Evolutionary conservation across 1,284 basidiomycete species (phyloP), one percentile per base, ranked within the genome.

Genomic region (Tilletia caries): DNA sequence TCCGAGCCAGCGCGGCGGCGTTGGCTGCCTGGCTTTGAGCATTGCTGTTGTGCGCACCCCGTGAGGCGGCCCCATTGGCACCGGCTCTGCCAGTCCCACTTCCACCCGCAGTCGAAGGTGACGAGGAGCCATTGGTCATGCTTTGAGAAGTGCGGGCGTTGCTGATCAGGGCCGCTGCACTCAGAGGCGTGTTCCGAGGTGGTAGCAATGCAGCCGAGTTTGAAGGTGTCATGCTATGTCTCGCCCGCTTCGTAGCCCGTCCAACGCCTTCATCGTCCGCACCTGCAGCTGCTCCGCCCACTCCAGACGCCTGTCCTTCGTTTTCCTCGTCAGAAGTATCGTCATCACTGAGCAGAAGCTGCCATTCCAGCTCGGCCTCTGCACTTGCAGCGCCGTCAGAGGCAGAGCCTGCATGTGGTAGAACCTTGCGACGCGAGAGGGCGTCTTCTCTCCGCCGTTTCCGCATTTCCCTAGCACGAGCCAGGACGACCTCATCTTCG

Each of bases 1-100:
- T 44, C 70, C 62, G 23, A 72, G 73, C 33, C 27, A 62, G 58
- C 18, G 58, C 33, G 18, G 58, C 58, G 18, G 29, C 58, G 37
- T 41, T 41, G 8, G 37, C 37, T 15, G 41, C 8, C n/a, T n/a
- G 41, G 41, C 18, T 44, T 44, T 44, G 41, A 18, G 41, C 37
- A 41, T 15, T 15, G 37, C 37, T 41, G 15, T 41, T 41, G 10
- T 41, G 8, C 10, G 37, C 37, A 41, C 10, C 37, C 15, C 37
- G 37, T 41, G 37, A 41, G 15, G 37, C 15, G 15, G 37, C 37
- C 10, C 37, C 37, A 15, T 41, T 41, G 37, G 37, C 37, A 6
- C 37, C 37, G 15, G 10, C 37, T 41, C 15, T 41, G 1, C 37
- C 37, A 6, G 37, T 41, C 15, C 37, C 37, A 10, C 10, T 15